These are phyloP conservation scores for Lyophyllum shimeji DNA, from an alignment of 768 basidiomycete species.

Conservation along the genomic window DNA sequence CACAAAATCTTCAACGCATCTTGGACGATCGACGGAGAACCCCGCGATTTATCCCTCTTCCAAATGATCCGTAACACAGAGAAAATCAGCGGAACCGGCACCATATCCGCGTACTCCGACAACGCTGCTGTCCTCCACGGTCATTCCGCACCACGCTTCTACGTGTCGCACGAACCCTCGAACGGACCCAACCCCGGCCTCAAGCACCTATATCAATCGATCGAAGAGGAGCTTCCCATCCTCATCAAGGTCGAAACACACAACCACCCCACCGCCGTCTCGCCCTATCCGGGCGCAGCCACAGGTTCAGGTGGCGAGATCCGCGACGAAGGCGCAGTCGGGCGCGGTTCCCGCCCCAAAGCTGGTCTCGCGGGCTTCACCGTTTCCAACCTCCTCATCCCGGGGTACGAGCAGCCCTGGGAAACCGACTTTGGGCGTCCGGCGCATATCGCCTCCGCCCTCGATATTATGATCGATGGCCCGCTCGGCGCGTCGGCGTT, in stretches of 20 bases:
- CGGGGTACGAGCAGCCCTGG: conserved; percentile 92
- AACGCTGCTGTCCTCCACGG: conserved; percentile 96
- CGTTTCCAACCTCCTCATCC: conserved; percentile 90
- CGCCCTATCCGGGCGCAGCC: conserved; percentile 97
- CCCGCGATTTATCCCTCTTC: conserved; percentile 76
- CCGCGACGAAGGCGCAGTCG: conserved; percentile 95
- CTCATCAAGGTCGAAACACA: conserved; percentile 99
- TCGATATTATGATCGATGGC: conserved; percentile 97
- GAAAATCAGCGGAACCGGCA: conserved; percentile 67
- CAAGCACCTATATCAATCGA: conserved; percentile 51
- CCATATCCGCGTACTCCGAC: conserved; percentile 96
- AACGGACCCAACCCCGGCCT: conserved; percentile 21
- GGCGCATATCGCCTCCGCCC: conserved; percentile 84
- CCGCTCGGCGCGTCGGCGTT: conserved; percentile 94
- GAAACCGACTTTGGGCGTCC: conserved; percentile 93
- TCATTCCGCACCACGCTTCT: conserved; percentile 72
- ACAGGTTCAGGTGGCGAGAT: conserved; percentile 99
- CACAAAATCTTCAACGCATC: conserved; percentile 99
- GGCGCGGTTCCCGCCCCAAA: conserved; percentile 93
- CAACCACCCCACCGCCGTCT: conserved; percentile 98
- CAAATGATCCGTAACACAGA: conserved; percentile 98
- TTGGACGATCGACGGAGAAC: conserved; percentile 82
- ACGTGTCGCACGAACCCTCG: conserved; percentile 35
- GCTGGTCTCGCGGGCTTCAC: conserved; percentile 93
- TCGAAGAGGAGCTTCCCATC: conserved; percentile 77